Evolutionary conservation across 2,329 filamentous ascomycete species (phyloP).

Genomic region (Aspergillus sergii): DNA sequence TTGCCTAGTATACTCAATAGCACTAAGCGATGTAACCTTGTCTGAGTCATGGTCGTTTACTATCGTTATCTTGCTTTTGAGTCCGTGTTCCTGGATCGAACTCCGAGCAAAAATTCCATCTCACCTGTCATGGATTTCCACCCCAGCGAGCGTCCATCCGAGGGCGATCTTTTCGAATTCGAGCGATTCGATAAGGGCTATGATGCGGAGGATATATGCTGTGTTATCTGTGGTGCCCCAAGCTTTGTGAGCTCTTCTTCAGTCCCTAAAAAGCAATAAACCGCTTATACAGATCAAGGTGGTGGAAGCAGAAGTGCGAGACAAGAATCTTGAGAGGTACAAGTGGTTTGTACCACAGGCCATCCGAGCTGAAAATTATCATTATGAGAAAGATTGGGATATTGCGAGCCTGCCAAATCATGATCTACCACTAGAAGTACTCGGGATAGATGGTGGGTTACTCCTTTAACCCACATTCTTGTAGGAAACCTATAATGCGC

Average conservation of each 20-base stretch:
- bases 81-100: background rate
- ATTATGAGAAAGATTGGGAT: background rate
- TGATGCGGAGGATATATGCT: background rate
- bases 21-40: constrained; percentile 1
- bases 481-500: background rate
- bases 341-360: background rate
- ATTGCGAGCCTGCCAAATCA: background rate
- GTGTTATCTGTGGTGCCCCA: background rate
- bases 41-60: background rate
- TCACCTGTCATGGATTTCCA: background rate
- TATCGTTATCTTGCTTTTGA: background rate
- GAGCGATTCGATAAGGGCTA: background rate
- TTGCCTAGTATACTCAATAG: background rate
- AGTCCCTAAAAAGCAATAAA: background rate
- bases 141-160: background rate
- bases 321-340: background rate
- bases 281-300: background rate
- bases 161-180: background rate
- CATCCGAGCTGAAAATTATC: background rate
- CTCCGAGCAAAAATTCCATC: background rate
- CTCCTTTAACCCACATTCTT: background rate
- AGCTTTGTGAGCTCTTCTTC: background rate
- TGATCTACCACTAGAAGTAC: background rate
- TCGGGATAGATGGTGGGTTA: background rate
- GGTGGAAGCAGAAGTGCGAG: background rate